Evolutionary conservation across 805 yeast species (phyloP), one percentile per base, ranked within the genome.

Genomic region (Saturnispora diversa): DNA sequence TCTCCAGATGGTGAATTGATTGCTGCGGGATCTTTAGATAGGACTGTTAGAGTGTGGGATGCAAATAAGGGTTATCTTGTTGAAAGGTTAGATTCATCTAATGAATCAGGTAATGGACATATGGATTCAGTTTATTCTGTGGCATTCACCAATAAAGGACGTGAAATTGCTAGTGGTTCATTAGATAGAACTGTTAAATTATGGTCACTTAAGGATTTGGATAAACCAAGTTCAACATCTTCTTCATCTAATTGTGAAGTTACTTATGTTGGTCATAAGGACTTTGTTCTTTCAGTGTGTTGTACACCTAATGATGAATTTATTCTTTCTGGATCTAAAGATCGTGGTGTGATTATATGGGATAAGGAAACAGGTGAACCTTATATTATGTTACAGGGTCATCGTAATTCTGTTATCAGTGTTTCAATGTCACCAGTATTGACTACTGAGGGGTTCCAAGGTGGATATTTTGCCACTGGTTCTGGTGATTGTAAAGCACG

Each of bases 401-500:
- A 90, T 63, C 79, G 92, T 60, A 90, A 90, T 68, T 84, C 95
- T 8, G 97, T 92, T 35, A 90, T 90, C 51, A 80, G 90, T 41
- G 97, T 90, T 29, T 86, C 95, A 36, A 95, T 92, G 17, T 79
- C 92, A 19, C 86, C 87, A 50, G 78, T 77, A 47, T 80, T 85
- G 47, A 68, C 70, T 44, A 47, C 60, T 13, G 53, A 52, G 42
- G 70, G 73, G 46, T 82, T 80, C 36, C 73, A 73, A 46, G 80
- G 76, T 49, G 90, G 94, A 36, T 79, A 85, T 53, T 92, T 90
- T 69, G 97, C 97, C 41, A 88, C 97, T 11, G 97, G 97, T 43
- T 75, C 86, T 63, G 98, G 97, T 60, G 97, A 90, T 65, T 90
- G 95, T 64, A 84, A 88, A 60, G 97, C 97, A 30, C 77, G 96